Base-by-base conservation (phyloP, 1,139 yeast genomes). In the Candida albicans region DNA sequence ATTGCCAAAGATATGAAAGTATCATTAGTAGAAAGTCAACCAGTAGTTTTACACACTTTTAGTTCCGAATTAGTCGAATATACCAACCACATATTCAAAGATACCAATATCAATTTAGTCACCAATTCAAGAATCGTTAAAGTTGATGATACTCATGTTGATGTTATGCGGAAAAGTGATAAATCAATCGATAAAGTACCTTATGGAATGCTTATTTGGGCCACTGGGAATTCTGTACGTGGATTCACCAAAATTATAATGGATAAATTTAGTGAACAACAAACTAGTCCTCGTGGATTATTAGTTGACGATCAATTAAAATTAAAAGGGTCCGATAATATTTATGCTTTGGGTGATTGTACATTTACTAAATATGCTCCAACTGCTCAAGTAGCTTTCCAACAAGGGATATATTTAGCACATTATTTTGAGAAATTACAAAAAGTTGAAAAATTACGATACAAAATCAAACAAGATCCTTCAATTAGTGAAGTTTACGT, bases 321-420 rank as follows among this genome's bases (percentile, higher is more conserved):
- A 61, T 86, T 90, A 39, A 79, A 86, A 57, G 97, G 97, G 57
- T 79, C 91, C 38, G 78, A 79, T 55, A 88, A 87, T 54, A 82
- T 90, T 54, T 90, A 76, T 68, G 96, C 96, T 39, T 70, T 90
- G 50, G 97, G 97, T 59, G 97, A 90, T 71, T 90, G 96, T 73
- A 87, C 96, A 39, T 79, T 83, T 67, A 86, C 95, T 54, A 89
- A 89, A 63, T 82, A 79, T 54, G 95, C 96, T 39, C 96, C 97
- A 52, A 90, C 97, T 44, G 97, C 96, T 37, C 97, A 90, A 75
- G 97, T 89, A 45, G 97, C 97, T 37, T 84, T 88, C 70, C 97
- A 90, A 73, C 90, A 90, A 68, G 97, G 96, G 58, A 75, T 76
- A 50, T 90, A 81, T 68, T 79, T 90, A 55, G 93, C 93, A 40